Base-by-base conservation (phyloP, 192 early-diverging fungal genomes). In the Coemansia guatemalensis region DNA sequence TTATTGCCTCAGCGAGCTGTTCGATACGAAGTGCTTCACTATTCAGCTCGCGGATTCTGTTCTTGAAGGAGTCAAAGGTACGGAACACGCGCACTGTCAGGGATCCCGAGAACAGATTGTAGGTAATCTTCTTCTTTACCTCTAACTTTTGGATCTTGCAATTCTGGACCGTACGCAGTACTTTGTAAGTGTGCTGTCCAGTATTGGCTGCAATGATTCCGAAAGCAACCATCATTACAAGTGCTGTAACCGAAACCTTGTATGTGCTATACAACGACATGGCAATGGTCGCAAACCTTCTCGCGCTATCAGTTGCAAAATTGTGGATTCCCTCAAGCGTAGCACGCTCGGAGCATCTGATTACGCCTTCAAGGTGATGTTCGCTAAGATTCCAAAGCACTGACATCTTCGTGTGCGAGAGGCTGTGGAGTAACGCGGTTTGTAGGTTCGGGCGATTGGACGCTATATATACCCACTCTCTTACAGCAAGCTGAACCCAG, bases 101-200 rank as follows among this genome's bases (percentile, higher is more conserved):
- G 21, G 68, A 62, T 47, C 73, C 73, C 9, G 73, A 75, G 32
- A 75, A 58, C 33, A 66, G 8, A 9, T 66, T 25, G 22, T 62
- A 25, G 12, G 48, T 32, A 0, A 32, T 30, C 7, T 50, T 48
- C 11, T 62, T 55, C 39, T 58, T 24, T 2, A 24, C 17, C 5
- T 41, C 9, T 21, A 5, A 5, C 30, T 33, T 41, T 11, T 52
- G 32, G 8, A 18, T 12, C 17, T 48, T 41, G 55, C 29, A 48
- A 29, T n/a, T 17, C 44, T 68, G 67, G 4, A 75, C 35, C 3
- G 35, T 4, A 7, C 1, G 21, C 49, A 75, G 21, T n/a, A 60
- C 50, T 8, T 51, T 9, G 2, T 14, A 6, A 8, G 25, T 59
- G 33, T n/a, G 22, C 23, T 21, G 11, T 21, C 29, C 53, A 17